phyloP scores from a whole-genome alignment of 2,329 filamentous ascomycete genomes.

The Colletotrichum noveboracense region DNA sequence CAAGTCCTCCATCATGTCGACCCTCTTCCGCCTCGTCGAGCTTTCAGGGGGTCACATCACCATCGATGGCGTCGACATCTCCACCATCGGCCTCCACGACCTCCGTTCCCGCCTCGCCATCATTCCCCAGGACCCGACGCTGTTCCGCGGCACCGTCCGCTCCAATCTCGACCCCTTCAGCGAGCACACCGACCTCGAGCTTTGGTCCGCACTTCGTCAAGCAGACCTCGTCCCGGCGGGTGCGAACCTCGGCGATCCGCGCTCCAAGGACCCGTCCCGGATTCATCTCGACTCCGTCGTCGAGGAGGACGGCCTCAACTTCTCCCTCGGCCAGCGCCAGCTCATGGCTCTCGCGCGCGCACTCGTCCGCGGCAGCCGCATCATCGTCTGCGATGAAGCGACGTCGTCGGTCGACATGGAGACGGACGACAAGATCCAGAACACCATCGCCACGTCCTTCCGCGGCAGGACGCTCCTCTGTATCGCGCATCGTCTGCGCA shows the following conservation, averaged over 20 bases:
- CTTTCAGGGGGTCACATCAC: constrained; percentile 66
- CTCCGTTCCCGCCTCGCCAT: constrained; percentile 79
- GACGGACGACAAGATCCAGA: constrained; percentile 94
- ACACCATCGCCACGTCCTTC: constrained; percentile 85
- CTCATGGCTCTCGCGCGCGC: constrained; percentile 94
- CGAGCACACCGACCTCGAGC: constrained; percentile 77
- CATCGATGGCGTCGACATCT: constrained; percentile 73
- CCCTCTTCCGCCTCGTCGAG: constrained; percentile 78
- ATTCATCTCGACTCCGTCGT: constrained; percentile 86
- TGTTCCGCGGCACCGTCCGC: constrained; percentile 82
- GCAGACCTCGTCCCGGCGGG: constrained; percentile 71
- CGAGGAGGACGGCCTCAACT: constrained; percentile 95
- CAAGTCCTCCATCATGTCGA: constrained; percentile 84
- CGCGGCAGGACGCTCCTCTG: constrained; percentile 86
- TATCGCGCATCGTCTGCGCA: constrained; percentile 90
- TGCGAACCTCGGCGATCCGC: constrained; percentile 25
- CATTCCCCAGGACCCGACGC: constrained; percentile 83
- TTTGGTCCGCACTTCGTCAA: constrained; percentile 80
- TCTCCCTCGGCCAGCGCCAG: constrained; percentile 92
- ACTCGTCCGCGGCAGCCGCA: constrained; percentile 83
- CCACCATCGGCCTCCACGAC: constrained; percentile 76
- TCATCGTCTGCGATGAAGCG: constrained; percentile 97
- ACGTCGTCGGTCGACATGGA: constrained; percentile 95
- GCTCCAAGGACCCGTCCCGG: constrained; percentile 49
- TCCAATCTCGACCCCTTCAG: constrained; percentile 82